phyloP scores from a whole-genome alignment of 1,284 basidiomycete species.

The Cryptococcus sp. region DNA sequence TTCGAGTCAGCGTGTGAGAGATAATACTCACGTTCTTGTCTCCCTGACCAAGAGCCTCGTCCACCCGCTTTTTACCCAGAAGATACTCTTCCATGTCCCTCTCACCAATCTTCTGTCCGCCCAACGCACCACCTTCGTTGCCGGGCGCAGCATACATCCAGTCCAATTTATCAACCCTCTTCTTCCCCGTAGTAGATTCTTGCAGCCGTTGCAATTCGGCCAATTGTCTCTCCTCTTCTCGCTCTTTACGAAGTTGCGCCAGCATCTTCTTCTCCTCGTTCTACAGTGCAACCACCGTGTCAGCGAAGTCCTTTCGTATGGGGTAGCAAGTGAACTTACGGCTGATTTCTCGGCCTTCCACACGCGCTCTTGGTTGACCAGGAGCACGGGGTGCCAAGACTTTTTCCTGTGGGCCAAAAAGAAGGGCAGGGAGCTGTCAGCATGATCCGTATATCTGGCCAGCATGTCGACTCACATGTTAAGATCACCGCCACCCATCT shows the following conservation, averaged over 20 bases:
- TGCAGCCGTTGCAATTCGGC: conserved; percentile 94
- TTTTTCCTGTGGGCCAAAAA: conserved; percentile 83
- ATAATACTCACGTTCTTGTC: conserved; percentile 76
- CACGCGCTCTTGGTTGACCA: conserved; percentile 98
- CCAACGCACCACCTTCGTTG: conserved; percentile 71
- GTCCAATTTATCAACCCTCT: conserved; percentile 88
- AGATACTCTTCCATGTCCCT: conserved; percentile 96
- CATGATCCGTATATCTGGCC: background rate
- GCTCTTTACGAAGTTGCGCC: conserved; percentile 92
- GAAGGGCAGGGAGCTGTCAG: background rate
- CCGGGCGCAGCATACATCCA: conserved; percentile 99
- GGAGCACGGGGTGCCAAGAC: conserved; percentile 96
- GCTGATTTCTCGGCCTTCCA: conserved; percentile 98
- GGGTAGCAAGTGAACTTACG: conserved; percentile 58
- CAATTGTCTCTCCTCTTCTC: conserved; percentile 94
- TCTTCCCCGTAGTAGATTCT: conserved; percentile 91
- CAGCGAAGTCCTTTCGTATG: background rate
- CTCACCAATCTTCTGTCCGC: conserved; percentile 54
- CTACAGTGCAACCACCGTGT: conserved; percentile 52
- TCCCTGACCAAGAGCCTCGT: conserved; percentile 81
- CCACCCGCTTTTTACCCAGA: conserved; percentile 96
- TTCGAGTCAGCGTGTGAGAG: background rate
- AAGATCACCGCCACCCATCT: conserved; percentile 82
- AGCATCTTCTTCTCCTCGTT: conserved; percentile 98
- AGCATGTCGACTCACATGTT: conserved; percentile 31